Conservation (phyloP, 176 grass and related monocot genomes). For the Olyra latifolia region DNA sequence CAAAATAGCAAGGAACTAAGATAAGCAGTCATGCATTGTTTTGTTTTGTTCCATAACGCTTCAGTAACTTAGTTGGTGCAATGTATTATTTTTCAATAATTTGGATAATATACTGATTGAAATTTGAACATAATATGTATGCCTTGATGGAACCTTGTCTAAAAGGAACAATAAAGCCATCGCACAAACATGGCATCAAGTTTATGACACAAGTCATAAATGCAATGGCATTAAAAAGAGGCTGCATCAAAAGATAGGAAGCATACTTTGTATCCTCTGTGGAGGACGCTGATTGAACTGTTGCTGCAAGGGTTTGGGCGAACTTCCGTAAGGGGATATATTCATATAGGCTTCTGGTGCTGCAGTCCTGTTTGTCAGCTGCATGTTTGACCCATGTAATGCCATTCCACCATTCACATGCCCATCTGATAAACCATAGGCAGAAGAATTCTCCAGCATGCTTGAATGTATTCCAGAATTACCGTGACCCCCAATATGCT, state of each 20-base stretch:
- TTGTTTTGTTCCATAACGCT: not conserved
- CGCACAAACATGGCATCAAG: slow-evolving; percentile 23
- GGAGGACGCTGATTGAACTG: slow-evolving; percentile 70
- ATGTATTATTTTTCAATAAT: not conserved
- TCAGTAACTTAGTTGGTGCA: slow-evolving; percentile 3
- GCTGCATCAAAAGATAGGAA: slow-evolving; percentile 25
- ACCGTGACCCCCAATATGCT: slow-evolving; percentile 51
- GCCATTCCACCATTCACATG: slow-evolving; percentile 76
- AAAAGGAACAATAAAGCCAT: slow-evolving; percentile 7
- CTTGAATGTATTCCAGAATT: slow-evolving; percentile 68
- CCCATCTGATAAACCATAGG: slow-evolving; percentile 72
- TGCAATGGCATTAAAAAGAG: slow-evolving; percentile 30
- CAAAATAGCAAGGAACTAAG: slow-evolving; percentile 20
- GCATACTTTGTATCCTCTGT: slow-evolving; percentile 85
- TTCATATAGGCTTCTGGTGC: slow-evolving; percentile 73
- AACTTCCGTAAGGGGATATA: slow-evolving; percentile 58
- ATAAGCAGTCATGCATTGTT: slow-evolving; percentile 3
- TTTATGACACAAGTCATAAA: not conserved
- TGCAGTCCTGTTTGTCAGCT: slow-evolving; percentile 60
- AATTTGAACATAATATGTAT: slow-evolving; percentile 15
- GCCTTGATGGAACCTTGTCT: slow-evolving; percentile 5
- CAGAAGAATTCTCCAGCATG: slow-evolving; percentile 71
- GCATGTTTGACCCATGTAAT: slow-evolving; percentile 65
- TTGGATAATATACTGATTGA: slow-evolving; percentile 12
- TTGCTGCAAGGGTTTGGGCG: slow-evolving; percentile 78